Percentiles rank a stretch among this genome's conserved stretches.
Evolutionary conservation across 2,329 filamentous ascomycete species (phyloP).

Genomic region (Mariannaea elegans): DNA sequence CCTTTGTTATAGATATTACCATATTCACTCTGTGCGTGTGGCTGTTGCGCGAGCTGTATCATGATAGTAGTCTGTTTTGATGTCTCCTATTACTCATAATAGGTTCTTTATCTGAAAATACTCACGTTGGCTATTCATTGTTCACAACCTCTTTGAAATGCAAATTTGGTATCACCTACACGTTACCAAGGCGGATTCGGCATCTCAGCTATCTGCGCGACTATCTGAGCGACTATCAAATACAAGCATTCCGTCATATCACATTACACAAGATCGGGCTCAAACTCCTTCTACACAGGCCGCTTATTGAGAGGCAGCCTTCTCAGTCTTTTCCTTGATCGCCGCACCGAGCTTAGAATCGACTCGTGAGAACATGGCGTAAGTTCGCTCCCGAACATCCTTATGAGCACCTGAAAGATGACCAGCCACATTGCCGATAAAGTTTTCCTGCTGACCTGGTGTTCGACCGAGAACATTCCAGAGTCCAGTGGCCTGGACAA

Average conservation of each 20-base stretch:
- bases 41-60: no score
- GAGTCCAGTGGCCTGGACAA: conserved; percentile 57
- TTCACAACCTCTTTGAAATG: no score
- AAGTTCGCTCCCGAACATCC: conserved; percentile 65
- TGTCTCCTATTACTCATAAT: no score
- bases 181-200: no score
- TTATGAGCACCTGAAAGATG: conserved; percentile 63
- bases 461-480: conserved; percentile 59
- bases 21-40: no score
- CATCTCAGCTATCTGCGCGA: no score
- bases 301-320: conserved; percentile 41
- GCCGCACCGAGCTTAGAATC: conserved; percentile 60
- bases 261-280: conserved; percentile 1
- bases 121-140: no score
- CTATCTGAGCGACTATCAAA: not conserved
- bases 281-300: not conserved
- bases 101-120: no score
- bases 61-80: no score
- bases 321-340: conserved; percentile 63
- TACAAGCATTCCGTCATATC: conserved; percentile 12
- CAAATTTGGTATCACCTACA: no score
- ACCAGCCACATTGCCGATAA: conserved; percentile 65
- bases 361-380: conserved; percentile 69
- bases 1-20: no score
- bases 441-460: conserved; percentile 68